Evolutionary conservation across 1,284 basidiomycete species (phyloP).

Genomic region (Papiliotrema terrestris): DNA sequence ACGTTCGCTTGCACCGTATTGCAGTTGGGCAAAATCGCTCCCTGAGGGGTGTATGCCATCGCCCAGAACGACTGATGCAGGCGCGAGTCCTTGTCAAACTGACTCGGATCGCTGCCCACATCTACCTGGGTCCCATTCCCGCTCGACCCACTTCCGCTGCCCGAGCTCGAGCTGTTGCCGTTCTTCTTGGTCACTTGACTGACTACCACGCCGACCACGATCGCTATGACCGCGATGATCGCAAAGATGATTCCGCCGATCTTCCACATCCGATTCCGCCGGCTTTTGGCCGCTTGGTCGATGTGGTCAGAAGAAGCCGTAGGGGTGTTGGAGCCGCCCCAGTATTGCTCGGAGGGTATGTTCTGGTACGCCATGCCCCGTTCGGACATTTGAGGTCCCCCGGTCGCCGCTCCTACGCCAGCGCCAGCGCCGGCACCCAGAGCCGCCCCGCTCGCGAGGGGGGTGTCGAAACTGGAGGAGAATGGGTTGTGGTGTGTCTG

Average conservation of each 20-base stretch:
- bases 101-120: constrained; percentile 56
- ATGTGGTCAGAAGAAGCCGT: not conserved
- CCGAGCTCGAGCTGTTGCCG: not conserved
- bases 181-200: constrained; percentile 24
- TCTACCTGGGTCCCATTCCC: constrained; percentile 3
- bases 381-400: constrained; percentile 4
- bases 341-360: constrained; percentile 31
- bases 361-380: constrained; percentile 20
- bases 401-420: not conserved
- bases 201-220: constrained; percentile 33
- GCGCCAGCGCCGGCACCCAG: constrained; percentile 6
- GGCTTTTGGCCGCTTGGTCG: not conserved
- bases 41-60: constrained; percentile 65
- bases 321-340: constrained; percentile 1
- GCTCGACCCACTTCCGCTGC: constrained; percentile 1
- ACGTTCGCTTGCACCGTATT: constrained; percentile 50
- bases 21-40: constrained; percentile 40
- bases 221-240: constrained; percentile 26
- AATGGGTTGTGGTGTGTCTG: no score
- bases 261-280: constrained; percentile 23
- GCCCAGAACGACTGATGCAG: constrained; percentile 66
- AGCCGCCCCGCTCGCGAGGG: not conserved
- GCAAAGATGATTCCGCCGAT: constrained; percentile 27
- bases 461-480: not conserved
- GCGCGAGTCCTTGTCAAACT: constrained; percentile 60